These are phyloP conservation scores for Gelatoporia subvermispora DNA, from an alignment of 768 basidiomycete species.

Conservation along the genomic window DNA sequence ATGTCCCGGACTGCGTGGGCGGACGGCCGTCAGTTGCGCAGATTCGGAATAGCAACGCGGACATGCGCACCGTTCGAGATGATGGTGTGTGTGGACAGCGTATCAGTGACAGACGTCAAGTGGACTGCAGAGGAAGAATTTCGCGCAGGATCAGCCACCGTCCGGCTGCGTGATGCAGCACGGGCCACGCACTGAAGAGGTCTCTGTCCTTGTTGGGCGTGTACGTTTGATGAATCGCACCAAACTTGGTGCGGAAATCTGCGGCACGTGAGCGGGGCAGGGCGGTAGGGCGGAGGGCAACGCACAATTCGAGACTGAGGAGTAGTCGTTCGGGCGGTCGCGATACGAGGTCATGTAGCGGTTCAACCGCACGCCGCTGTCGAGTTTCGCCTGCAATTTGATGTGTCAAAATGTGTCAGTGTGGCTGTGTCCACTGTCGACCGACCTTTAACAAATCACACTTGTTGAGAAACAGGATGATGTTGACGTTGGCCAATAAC, in stretches of 20 bases:
- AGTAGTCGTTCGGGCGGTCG: constrained; percentile 75
- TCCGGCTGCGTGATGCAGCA: neutral
- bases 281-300: constrained; percentile 4
- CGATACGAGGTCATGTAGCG: constrained; percentile 69
- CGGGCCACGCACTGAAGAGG: constrained; percentile 52
- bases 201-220: constrained; percentile 71
- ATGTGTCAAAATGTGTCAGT: neutral
- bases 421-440: neutral
- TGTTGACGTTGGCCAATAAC: constrained; percentile 66
- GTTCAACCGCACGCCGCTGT: constrained; percentile 67
- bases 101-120: constrained; percentile 79
- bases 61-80: constrained; percentile 61
- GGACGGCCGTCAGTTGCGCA: neutral
- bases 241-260: constrained; percentile 78
- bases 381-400: constrained; percentile 59
- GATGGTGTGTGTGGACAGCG: constrained; percentile 64
- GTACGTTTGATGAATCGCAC: constrained; percentile 58
- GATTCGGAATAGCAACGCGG: neutral
- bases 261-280: neutral
- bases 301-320: constrained; percentile 70
- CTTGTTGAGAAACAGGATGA: constrained; percentile 82
- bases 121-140: constrained; percentile 45
- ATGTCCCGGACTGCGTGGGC: constrained; percentile 22
- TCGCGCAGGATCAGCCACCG: neutral
- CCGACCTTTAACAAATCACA: constrained; percentile 67